phyloP scores from a whole-genome alignment of 179 eudicot species.

The Gypsophila paniculata region DNA sequence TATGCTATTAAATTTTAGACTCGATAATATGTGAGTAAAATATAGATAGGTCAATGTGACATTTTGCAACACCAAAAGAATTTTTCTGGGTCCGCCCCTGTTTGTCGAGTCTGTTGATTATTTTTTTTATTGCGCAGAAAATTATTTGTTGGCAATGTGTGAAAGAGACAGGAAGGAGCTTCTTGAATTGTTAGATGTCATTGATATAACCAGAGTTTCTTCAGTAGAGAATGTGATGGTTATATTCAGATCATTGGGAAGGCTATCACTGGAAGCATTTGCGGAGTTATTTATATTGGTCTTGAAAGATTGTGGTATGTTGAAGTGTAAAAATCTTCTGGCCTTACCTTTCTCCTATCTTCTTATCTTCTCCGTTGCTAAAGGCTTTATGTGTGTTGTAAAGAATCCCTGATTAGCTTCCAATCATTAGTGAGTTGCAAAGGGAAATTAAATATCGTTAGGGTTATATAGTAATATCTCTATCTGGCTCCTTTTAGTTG shows the following conservation, averaged over 20 bases:
- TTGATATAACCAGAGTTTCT: constrained; percentile 64
- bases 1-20: neutral
- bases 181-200: constrained; percentile 45
- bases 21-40: too few relatives aligned
- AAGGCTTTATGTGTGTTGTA: neutral
- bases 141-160: constrained; percentile 73
- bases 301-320: constrained; percentile 57
- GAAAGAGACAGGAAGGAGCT: constrained; percentile 75
- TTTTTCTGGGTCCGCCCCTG: too few relatives aligned
- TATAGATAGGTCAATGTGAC: too few relatives aligned
- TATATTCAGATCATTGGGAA: constrained; percentile 67
- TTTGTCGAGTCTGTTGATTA: too few relatives aligned
- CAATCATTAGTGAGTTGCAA: neutral
- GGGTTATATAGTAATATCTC: neutral
- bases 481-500: neutral
- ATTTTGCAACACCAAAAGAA: too few relatives aligned
- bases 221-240: constrained; percentile 35
- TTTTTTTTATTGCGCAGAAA: constrained; percentile 47
- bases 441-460: neutral
- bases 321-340: constrained; percentile 13
- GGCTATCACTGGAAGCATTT: constrained; percentile 54
- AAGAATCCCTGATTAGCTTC: neutral
- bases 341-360: neutral
- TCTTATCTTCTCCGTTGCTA: neutral
- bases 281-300: constrained; percentile 48